Evolutionary conservation across 2,329 filamentous ascomycete species (phyloP).

Genomic region (Claviceps arundinis): DNA sequence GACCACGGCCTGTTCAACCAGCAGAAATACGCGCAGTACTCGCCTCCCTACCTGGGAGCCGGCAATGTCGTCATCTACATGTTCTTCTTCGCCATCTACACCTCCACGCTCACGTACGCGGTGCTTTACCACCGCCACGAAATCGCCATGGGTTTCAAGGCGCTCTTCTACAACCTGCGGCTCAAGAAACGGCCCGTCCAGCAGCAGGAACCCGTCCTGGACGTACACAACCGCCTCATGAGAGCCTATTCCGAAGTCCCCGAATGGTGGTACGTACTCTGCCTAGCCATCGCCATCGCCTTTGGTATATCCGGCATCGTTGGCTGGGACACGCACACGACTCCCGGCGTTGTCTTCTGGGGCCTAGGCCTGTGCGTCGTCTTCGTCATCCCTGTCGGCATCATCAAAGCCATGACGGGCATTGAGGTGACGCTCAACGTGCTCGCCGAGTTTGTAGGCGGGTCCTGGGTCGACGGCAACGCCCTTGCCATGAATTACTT

Average conservation of each 20-base stretch:
- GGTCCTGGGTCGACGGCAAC: slow-evolving; percentile 36
- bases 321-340: slow-evolving; percentile 36
- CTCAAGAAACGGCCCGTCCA: slow-evolving; percentile 21
- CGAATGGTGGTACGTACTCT: slow-evolving; percentile 39
- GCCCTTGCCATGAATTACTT: slow-evolving; percentile 41
- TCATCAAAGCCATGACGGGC: slow-evolving; percentile 40
- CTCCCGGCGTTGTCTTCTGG: slow-evolving; percentile 37
- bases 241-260: slow-evolving; percentile 33
- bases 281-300: slow-evolving; percentile 29
- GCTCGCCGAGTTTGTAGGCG: slow-evolving; percentile 39
- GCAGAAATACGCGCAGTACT: slow-evolving; percentile 34
- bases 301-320: slow-evolving; percentile 33
- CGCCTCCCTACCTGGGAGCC: slow-evolving; percentile 36
- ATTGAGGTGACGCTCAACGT: slow-evolving; percentile 39
- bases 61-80: slow-evolving; percentile 38
- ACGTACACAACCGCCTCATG: slow-evolving; percentile 38
- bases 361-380: slow-evolving; percentile 34
- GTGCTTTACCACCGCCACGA: slow-evolving; percentile 39
- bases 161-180: slow-evolving; percentile 30
- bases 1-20: slow-evolving; percentile 30
- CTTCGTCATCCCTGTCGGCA: slow-evolving; percentile 38
- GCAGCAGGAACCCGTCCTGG: slow-evolving; percentile 22
- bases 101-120: slow-evolving; percentile 37
- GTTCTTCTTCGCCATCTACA: slow-evolving; percentile 42
- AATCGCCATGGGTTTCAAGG: slow-evolving; percentile 35